These are phyloP conservation scores for Leishmania turanica DNA, from an alignment of 208 protist genomes.

Conservation along the genomic window DNA sequence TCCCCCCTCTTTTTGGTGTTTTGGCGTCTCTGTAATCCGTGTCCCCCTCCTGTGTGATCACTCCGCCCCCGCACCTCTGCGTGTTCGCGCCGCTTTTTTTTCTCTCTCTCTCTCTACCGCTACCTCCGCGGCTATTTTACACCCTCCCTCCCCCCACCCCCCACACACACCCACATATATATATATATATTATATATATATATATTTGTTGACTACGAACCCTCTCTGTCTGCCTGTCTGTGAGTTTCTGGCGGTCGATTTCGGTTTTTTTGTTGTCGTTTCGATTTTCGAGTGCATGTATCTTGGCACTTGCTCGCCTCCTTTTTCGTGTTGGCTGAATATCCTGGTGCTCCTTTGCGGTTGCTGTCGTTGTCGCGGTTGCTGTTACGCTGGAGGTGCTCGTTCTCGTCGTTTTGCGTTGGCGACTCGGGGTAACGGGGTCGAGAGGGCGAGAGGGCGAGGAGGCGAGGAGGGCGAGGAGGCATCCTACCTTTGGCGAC, in stretches of 20 bases:
- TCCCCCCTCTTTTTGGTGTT: background rate
- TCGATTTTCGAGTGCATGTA: background rate
- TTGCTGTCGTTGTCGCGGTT: background rate
- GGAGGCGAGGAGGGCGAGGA: background rate
- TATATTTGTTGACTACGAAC: too few species aligned
- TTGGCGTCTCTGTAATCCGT: background rate
- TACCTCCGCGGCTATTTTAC: background rate
- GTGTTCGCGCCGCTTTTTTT: background rate
- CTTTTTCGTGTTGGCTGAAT: background rate
- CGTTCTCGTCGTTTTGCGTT: background rate
- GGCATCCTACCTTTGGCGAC: background rate
- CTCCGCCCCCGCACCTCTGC: background rate
- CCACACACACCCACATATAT: too few species aligned
- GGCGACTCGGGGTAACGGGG: background rate
- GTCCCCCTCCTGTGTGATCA: background rate
- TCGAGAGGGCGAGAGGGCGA: background rate
- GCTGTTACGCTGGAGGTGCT: background rate
- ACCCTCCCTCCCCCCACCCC: too few species aligned
- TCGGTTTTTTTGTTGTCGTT: conserved; percentile 13
- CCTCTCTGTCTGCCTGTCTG: too few species aligned
- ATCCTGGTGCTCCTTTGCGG: background rate
- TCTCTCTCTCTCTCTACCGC: background rate
- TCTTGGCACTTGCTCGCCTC: background rate
- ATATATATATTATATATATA: too few species aligned
- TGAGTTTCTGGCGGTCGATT: background rate